phyloP scores from a whole-genome alignment of 345 rosid genomes.

The Kandelia obovata region DNA sequence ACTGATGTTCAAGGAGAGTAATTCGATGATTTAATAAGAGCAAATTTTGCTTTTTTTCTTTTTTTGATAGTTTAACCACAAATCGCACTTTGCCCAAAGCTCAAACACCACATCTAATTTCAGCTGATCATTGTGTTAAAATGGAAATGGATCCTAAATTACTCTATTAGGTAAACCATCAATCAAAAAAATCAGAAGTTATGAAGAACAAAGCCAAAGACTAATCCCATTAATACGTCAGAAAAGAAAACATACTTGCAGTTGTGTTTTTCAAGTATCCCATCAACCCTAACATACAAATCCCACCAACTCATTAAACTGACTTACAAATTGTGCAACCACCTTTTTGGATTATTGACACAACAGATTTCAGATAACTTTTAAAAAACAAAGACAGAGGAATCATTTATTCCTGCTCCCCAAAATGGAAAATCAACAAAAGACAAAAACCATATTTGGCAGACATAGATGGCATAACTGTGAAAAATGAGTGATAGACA shows the following conservation, averaged over 20 bases:
- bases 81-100: too few species aligned
- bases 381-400: too few species aligned
- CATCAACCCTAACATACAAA: neutral
- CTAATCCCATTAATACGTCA: neutral
- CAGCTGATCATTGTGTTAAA: too few species aligned
- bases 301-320: neutral
- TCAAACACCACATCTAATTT: too few species aligned
- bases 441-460: neutral
- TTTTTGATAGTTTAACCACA: too few species aligned
- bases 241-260: neutral
- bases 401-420: too few species aligned
- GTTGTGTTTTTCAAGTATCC: neutral
- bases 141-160: neutral
- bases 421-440: neutral
- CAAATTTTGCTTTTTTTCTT: too few species aligned
- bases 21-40: neutral
- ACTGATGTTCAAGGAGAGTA: neutral
- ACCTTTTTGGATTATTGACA: neutral
- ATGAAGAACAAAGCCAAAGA: neutral
- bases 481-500: too few species aligned
- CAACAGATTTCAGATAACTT: neutral
- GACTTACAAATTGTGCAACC: neutral
- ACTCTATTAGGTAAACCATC: neutral
- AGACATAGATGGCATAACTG: too few species aligned
- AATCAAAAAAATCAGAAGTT: neutral